A percentile compares a stretch with the other conserved stretches of the same genome.
These are phyloP conservation scores for Beta vulgaris DNA, from an alignment of 148 eudicot species.

Conservation along the genomic window DNA sequence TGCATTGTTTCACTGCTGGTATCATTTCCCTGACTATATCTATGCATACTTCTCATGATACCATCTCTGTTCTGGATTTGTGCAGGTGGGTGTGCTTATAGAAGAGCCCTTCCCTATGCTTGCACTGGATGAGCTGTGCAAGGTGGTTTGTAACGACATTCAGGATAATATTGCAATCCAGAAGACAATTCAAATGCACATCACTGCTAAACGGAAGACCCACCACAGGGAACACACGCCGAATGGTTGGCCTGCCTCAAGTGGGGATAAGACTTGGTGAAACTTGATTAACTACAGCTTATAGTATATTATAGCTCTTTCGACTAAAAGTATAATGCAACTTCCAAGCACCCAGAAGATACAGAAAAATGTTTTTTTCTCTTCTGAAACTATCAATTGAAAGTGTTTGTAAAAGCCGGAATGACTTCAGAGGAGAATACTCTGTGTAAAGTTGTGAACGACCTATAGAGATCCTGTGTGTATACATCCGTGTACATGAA, in stretches of 20 bases:
- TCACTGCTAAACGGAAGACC: conserved; percentile 48
- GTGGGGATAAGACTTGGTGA: conserved; percentile 24
- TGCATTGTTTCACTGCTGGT: not conserved
- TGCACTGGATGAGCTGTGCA: conserved; percentile 84
- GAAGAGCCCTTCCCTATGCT: conserved; percentile 98
- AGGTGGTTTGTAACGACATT: conserved; percentile 42
- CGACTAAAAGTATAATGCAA: not conserved
- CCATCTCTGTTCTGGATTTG: not conserved
- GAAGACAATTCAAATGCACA: conserved; percentile 43
- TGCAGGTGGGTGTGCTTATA: conserved; percentile 94
- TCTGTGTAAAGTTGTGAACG: not conserved
- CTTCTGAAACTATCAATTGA: not conserved
- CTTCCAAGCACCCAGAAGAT: conserved; percentile 11
- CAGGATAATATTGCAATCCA: conserved; percentile 56
- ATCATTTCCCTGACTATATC: not conserved
- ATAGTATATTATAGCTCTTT: not conserved
- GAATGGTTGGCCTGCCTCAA: conserved; percentile 66
- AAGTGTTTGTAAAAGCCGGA: not conserved
- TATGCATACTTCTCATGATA: not conserved
- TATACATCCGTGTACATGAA: conserved; percentile 19
- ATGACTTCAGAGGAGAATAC: not conserved
- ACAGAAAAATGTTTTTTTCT: not conserved
- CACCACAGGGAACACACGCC: conserved; percentile 38
- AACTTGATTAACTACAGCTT: not conserved
- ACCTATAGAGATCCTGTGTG: not conserved